These are phyloP conservation scores for Termitomyces sp. DNA, from an alignment of 768 basidiomycete genomes.

Conservation along the genomic window DNA sequence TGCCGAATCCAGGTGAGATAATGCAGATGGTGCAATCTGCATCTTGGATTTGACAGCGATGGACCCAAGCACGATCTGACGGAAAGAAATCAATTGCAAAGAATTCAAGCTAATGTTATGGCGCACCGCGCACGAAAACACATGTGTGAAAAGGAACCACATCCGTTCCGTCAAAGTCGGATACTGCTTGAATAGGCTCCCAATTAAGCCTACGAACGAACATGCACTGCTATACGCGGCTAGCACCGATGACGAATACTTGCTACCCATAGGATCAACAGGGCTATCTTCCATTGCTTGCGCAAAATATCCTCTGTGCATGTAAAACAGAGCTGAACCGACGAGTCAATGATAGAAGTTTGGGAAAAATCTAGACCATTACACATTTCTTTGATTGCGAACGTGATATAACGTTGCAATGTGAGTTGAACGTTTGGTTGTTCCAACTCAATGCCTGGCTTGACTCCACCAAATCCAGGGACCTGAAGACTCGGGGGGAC, in stretches of 20 bases:
- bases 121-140: slow-evolving; percentile 64
- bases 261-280: slow-evolving; percentile 61
- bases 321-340: slow-evolving; percentile 54
- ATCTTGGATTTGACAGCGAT: slow-evolving; percentile 61
- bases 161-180: slow-evolving; percentile 61
- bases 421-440: slow-evolving; percentile 50
- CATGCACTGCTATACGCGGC: slow-evolving; percentile 68
- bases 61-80: slow-evolving; percentile 62
- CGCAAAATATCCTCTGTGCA: slow-evolving; percentile 73
- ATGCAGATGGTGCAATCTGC: slow-evolving; percentile 58
- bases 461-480: slow-evolving; percentile 53
- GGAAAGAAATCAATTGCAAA: slow-evolving; percentile 2
- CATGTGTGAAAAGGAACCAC: slow-evolving; percentile 72
- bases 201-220: slow-evolving; percentile 59
- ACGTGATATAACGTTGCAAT: slow-evolving; percentile 62
- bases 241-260: slow-evolving; percentile 60
- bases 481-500: slow-evolving; percentile 61
- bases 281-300: slow-evolving; percentile 60
- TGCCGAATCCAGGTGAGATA: slow-evolving; percentile 63
- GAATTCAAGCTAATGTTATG: background rate
- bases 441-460: slow-evolving; percentile 32
- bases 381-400: slow-evolving; percentile 69
- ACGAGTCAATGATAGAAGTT: background rate
- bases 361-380: slow-evolving; percentile 14
- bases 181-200: slow-evolving; percentile 60